Evolutionary conservation across 2,329 filamentous ascomycete genomes (phyloP), one percentile per base, ranked within the genome.

Genomic region (Paecilomyces fulvus): DNA sequence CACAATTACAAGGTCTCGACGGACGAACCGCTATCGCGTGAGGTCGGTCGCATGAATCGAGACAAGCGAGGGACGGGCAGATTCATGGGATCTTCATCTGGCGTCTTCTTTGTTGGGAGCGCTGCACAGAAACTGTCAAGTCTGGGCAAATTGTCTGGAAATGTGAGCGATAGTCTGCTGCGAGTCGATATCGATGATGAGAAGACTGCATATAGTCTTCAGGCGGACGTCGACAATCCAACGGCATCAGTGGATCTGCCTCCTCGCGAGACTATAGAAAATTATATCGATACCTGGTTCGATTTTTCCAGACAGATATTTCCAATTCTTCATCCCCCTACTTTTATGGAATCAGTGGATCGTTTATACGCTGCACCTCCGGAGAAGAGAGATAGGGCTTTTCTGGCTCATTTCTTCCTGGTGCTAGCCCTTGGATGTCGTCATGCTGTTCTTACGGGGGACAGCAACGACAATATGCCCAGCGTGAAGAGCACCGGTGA

Each of bases 1-100:
- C 49, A 51, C 20, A 31, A 46, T 3, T 21, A 21, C 7, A 54
- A 30, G 28, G 7, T 43, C 7, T 17, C 55, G 21, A 58, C 48
- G 6, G 58, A 59, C 30, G 58, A 59, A 33, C 57, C 58, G 9
- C 52, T 59, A 17, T 59, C 56, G 11, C 56, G 56, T 12, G 58
- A 59, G 49, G 58, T 59, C 28, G 58, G 58, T 4, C 43, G 58
- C 2, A 59, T 59, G 58, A 59, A 59, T 6, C 52, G 55, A 1
- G 58, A 59, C 31, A 49, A 56, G 12, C 30, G 46, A 0, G 58
- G 58, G 3, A 54, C 59, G 23, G 58, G 58, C 12, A 55, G 58
- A 14, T 59, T 58, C 21, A 59, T 59, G 23, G 58, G 58, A 10
- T 58, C 58, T 43, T 59, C 58, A 3, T 59, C 56, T 2, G 58